phyloP scores from a whole-genome alignment of 345 rosid species.

The Nephelium lappaceum region DNA sequence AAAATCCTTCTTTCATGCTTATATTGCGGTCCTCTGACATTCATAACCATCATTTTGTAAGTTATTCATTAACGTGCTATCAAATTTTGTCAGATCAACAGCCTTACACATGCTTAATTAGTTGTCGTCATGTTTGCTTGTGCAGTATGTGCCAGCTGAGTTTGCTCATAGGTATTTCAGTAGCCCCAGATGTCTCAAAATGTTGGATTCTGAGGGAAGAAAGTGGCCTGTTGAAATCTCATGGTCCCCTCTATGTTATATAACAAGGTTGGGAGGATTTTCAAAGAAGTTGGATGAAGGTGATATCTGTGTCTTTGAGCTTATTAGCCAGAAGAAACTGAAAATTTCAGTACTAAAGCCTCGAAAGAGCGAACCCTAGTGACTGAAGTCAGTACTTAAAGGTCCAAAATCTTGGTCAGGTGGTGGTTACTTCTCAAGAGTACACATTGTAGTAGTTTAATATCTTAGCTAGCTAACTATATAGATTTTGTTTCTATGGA shows the following conservation, averaged over 20 bases:
- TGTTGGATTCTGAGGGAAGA: conserved; percentile 2
- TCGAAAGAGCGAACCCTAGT: background rate
- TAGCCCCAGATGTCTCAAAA: background rate
- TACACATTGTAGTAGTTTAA: too few species aligned
- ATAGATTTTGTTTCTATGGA: background rate
- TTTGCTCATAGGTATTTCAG: background rate
- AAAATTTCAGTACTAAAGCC: background rate
- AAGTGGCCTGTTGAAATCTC: background rate
- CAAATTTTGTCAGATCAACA: background rate
- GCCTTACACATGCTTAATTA: background rate
- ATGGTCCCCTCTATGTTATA: background rate
- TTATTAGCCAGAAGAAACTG: background rate
- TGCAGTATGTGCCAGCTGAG: background rate
- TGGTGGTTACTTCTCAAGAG: too few species aligned
- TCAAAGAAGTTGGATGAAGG: background rate
- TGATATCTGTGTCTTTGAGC: background rate
- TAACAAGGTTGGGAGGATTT: background rate
- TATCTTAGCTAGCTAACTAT: background rate
- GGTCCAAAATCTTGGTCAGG: background rate
- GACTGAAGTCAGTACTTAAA: background rate
- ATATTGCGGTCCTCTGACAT: conserved; percentile 31
- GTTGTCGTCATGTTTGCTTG: background rate
- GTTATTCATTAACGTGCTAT: background rate
- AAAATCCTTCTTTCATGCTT: conserved; percentile 41
- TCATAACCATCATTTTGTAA: conserved; percentile 25